Conservation (phyloP, 2,329 filamentous ascomycete genomes). For the Hypomyces perniciosus region DNA sequence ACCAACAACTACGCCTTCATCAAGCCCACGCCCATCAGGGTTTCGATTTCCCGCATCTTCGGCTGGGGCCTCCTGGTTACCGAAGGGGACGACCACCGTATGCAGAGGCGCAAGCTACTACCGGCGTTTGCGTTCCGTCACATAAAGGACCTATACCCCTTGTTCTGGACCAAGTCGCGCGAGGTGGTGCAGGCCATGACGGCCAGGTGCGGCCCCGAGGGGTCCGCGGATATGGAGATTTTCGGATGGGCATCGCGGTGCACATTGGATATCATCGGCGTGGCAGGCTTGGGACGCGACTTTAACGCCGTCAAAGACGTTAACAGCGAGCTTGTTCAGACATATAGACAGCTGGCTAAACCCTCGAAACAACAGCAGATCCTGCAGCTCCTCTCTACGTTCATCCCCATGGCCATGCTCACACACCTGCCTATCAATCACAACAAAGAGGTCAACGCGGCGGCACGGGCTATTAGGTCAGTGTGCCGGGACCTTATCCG, state of each 20-base stretch:
- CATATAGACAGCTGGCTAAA: constrained; percentile 51
- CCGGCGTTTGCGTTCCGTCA: constrained; percentile 80
- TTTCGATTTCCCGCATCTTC: constrained; percentile 55
- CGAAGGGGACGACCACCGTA: constrained; percentile 83
- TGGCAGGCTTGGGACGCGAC: constrained; percentile 64
- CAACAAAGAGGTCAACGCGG: constrained; percentile 58
- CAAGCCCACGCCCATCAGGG: constrained; percentile 52
- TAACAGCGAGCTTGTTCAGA: constrained; percentile 49
- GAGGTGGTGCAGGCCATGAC: constrained; percentile 62
- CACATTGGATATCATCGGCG: constrained; percentile 69
- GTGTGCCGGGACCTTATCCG: constrained; percentile 63
- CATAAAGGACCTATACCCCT: constrained; percentile 74
- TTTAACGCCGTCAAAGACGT: constrained; percentile 60
- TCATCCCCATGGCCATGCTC: constrained; percentile 59
- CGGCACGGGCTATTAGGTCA: constrained; percentile 53
- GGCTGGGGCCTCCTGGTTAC: constrained; percentile 69
- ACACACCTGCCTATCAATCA: constrained; percentile 59
- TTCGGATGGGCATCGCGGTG: constrained; percentile 58
- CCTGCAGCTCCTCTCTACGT: constrained; percentile 50
- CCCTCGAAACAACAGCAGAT: constrained; percentile 46
- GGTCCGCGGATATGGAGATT: constrained; percentile 47
- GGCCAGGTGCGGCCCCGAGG: constrained; percentile 23
- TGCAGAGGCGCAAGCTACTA: constrained; percentile 72
- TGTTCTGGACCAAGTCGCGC: constrained; percentile 75
- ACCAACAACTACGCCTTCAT: constrained; percentile 65